Percentiles rank a stretch among this genome's conserved stretches.
phyloP scores from a whole-genome alignment of 2,329 filamentous ascomycete genomes.

The Pseudogymnoascus sp. region DNA sequence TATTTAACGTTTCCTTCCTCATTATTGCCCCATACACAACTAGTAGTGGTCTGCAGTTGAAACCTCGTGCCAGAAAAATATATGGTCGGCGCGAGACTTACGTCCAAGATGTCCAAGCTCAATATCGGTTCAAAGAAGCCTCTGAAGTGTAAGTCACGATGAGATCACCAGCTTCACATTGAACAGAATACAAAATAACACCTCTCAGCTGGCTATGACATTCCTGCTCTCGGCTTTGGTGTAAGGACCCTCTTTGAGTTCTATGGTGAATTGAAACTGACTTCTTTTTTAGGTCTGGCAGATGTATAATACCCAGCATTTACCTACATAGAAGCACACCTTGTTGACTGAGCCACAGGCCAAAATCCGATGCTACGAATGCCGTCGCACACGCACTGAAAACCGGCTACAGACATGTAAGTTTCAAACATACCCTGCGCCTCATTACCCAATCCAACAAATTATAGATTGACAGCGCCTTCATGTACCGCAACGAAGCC shows the following conservation, averaged over 20 bases:
- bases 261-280: background rate
- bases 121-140: background rate
- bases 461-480: conserved; percentile 47
- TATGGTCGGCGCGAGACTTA: background rate
- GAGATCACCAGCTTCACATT: background rate
- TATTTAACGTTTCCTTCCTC: background rate
- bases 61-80: background rate
- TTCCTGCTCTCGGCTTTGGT: conserved; percentile 51
- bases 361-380: background rate
- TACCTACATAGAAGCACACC: background rate
- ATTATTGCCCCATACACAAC: background rate
- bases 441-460: conserved; percentile 8
- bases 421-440: conserved; percentile 10
- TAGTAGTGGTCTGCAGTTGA: background rate
- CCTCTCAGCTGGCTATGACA: conserved; percentile 43
- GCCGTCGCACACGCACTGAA: conserved; percentile 40
- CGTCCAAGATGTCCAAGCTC: background rate
- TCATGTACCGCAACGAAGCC: conserved; percentile 48
- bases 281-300: conserved; percentile 3
- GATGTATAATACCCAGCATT: background rate
- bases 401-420: conserved; percentile 47
- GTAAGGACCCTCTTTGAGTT: conserved; percentile 30
- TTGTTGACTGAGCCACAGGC: background rate
- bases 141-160: background rate
- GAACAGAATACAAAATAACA: background rate